These are phyloP conservation scores for Fusarium pseudograminearum DNA, from an alignment of 2,329 filamentous ascomycete genomes.

Conservation along the genomic window DNA sequence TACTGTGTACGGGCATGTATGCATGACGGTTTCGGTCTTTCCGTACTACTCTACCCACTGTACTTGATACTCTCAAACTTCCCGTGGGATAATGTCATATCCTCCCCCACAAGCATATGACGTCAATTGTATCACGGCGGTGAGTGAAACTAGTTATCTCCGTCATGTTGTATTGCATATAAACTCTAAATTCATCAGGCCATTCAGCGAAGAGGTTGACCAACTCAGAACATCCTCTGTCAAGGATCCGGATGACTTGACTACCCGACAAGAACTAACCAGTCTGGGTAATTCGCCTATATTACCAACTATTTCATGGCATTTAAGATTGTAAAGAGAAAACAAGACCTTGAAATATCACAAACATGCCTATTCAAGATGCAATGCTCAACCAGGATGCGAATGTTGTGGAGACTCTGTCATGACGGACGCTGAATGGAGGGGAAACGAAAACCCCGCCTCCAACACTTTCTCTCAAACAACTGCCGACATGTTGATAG, in stretches of 20 bases:
- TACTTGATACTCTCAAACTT: neutral
- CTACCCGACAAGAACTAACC: neutral
- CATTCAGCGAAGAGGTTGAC: neutral
- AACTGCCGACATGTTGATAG: conserved; percentile 27
- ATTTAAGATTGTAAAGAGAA: neutral
- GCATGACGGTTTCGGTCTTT: conserved; percentile 17
- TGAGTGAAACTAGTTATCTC: conserved; percentile 22
- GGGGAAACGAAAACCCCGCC: conserved; percentile 20
- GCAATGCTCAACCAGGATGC: neutral
- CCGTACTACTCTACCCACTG: neutral
- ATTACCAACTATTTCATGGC: neutral
- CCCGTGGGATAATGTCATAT: neutral
- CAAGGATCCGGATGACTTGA: neutral
- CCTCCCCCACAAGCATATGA: conserved; percentile 1
- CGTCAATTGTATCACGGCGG: conserved; percentile 23
- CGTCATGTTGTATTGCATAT: conserved; percentile 12
- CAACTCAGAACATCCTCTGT: neutral
- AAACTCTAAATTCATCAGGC: neutral
- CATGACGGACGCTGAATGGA: conserved; percentile 10
- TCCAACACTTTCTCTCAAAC: conserved; percentile 18
- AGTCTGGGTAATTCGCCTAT: neutral
- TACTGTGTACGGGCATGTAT: neutral
- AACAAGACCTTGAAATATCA: neutral
- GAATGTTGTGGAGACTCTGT: conserved; percentile 19
- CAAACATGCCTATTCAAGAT: neutral